Evolutionary conservation across 2,329 filamentous ascomycete species (phyloP), one percentile per base, ranked within the genome.

Genomic region (Fusarium camptoceras): DNA sequence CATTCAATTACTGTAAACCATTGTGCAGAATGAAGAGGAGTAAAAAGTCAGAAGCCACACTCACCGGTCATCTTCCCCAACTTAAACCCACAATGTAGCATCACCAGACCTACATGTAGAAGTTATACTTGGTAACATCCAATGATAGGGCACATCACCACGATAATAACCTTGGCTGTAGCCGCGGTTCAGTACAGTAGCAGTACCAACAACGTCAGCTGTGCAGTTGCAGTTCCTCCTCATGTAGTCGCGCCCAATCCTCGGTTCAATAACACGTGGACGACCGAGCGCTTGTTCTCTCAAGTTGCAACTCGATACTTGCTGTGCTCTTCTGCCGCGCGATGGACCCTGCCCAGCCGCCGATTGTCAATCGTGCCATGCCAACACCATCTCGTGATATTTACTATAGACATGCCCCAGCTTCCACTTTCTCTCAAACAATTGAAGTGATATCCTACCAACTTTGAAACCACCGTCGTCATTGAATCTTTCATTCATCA

Each of bases 201-300:
- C 24, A 58, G 60, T 31, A 24, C 18, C 27, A 34, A 53, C 25
- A 44, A 50, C 49, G 54, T 55, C 56, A 71, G 39, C 64, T 57
- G 43, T 41, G 39, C 64, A 59, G 43, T 44, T 37, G 18, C 34
- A 37, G 34, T 37, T 37, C 34, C 34, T n/a, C 34, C 37, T 59
- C 62, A 72, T 75, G 72, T 75, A 71, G 71, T 75, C 43, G 64
- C 70, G 68, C 72, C 73, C 73, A 75, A 75, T 61, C 65, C 64
- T 72, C 68, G 64, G 55, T 66, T 70, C 69, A 70, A 76, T 68
- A 76, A 76, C 74, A 76, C 74, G 74, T 76, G 74, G 74, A 76
- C 72, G 59, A 27, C 59, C 50, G 61, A 69, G 68, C 55, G 66
- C 70, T 67, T 66, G 53, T 70, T 63, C 59, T 61, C 59, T 55